Percentiles rank a stretch among this genome's conserved stretches.
Evolutionary conservation across 192 early-diverging fungal species (phyloP).

Genomic region (Haplosporangium gracile): DNA sequence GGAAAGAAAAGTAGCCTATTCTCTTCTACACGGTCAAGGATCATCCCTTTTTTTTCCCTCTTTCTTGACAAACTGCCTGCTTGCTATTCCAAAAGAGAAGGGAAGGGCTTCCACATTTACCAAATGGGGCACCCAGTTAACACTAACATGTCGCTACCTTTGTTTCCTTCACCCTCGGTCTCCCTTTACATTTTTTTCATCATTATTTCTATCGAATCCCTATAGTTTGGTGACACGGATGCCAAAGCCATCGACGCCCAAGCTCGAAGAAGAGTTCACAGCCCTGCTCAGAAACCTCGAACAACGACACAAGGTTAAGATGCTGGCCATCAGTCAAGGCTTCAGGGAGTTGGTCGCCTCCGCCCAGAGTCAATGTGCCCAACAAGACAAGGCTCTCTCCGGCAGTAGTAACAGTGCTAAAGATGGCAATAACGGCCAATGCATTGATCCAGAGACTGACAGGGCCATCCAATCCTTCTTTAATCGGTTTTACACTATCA

Average conservation of each 20-base stretch:
- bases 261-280: slow-evolving; percentile 51
- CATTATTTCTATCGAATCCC: slow-evolving; percentile 8
- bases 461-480: slow-evolving; percentile 67
- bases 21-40: background rate
- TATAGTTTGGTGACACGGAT: slow-evolving; percentile 59
- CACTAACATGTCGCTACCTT: background rate
- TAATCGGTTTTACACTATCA: slow-evolving; percentile 73
- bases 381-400: slow-evolving; percentile 2
- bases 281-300: slow-evolving; percentile 37
- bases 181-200: background rate
- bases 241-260: slow-evolving; percentile 56
- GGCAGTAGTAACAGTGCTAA: slow-evolving; percentile 22
- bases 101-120: background rate
- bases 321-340: slow-evolving; percentile 47
- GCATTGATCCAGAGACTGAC: slow-evolving; percentile 59
- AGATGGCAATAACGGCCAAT: slow-evolving; percentile 40
- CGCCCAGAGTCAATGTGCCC: background rate
- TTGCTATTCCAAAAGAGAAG: background rate
- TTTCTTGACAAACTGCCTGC: background rate
- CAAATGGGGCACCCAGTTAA: background rate
- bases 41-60: background rate
- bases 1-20: background rate
- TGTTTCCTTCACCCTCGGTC: slow-evolving; percentile 49
- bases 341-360: slow-evolving; percentile 33
- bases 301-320: slow-evolving; percentile 48